These are phyloP conservation scores for Cyphellophora attinorum DNA, from an alignment of 2,329 filamentous ascomycete genomes.

Conservation along the genomic window DNA sequence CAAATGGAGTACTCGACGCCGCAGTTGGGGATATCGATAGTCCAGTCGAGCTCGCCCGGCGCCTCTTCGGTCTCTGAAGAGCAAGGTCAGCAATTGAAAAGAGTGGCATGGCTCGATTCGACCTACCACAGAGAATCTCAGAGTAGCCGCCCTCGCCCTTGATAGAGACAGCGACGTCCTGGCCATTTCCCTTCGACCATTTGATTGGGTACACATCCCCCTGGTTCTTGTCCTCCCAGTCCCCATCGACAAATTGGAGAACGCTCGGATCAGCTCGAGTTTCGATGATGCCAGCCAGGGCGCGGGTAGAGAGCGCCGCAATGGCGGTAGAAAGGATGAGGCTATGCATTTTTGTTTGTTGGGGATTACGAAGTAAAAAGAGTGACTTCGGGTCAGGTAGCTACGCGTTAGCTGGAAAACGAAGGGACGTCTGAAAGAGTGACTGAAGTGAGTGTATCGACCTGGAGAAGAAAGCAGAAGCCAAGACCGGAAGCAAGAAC, in stretches of 20 bases:
- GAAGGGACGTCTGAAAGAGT: no score
- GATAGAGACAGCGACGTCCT: conserved; percentile 11
- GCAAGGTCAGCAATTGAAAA: no score
- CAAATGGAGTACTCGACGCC: not conserved
- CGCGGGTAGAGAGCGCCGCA: conserved; percentile 10
- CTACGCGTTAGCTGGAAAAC: no score
- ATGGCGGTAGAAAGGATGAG: conserved; percentile 4
- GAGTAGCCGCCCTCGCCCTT: conserved; percentile 13
- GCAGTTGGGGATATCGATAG: conserved; percentile 9
- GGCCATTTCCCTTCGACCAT: conserved; percentile 12
- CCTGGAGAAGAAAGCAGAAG: no score
- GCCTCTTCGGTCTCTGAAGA: conserved; percentile 2
- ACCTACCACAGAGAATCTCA: no score
- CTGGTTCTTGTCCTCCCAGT: conserved; percentile 10
- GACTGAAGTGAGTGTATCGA: no score
- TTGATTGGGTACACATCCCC: conserved; percentile 13
- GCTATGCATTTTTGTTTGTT: not conserved
- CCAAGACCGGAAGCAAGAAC: no score
- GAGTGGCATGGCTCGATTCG: no score
- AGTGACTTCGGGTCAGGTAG: not conserved
- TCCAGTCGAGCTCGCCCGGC: conserved; percentile 12
- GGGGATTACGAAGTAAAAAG: conserved; percentile 1
- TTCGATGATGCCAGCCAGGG: conserved; percentile 9
- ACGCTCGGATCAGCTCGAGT: not conserved
- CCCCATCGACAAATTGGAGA: conserved; percentile 10